Base-by-base conservation (phyloP, 306 rosid species). In the Begonia fuchsioides region DNA sequence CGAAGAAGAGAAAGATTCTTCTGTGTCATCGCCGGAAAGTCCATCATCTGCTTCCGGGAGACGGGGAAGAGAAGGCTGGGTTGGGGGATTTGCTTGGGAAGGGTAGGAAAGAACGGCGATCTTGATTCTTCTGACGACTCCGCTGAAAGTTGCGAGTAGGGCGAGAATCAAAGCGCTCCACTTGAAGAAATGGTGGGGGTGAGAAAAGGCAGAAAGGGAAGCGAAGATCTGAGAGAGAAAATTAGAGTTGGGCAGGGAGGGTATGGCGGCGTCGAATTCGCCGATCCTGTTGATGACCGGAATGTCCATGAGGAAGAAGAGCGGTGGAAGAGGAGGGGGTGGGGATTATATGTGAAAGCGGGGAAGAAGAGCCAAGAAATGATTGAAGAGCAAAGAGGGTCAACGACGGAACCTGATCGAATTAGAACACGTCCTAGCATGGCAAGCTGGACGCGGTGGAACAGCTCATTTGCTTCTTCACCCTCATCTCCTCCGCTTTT, bases 101-200 rank as follows among this genome's bases (percentile, higher is more conserved):
- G 56, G 72, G 43, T 73, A 55, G 4, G 51, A 20, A 39, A 63
- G 1, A 38, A 72, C 18, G 14, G 72, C 32, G 45, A 74, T 4
- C 63, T 77, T 79, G 62, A 90, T 32, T 50, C 72, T 64, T 32
- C 61, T 72, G 40, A 82, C 48, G n/a, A 57, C 62, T 51, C 84
- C 44, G 26, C 83, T 65, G 20, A 81, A 67, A 20, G 90, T 61
- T 8, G 87, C 85, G 17, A 84, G 20, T 0, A 83, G 15, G 5
- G 94, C 77, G 16, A 90, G 65, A 59, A 85, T 40, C 3, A 90
- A 5, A 54, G 81, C 82, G 10, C 79, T 48, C 81, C 80, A 78
- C 68, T 68, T 76, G 66, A 80, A 80, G 43, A 83, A 49, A 49
- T 43, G 52, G 32, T 49, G 51, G 48, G 74, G 39, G 15, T 51